phyloP scores from a whole-genome alignment of 148 eudicot species.

The Spergularia marina region DNA sequence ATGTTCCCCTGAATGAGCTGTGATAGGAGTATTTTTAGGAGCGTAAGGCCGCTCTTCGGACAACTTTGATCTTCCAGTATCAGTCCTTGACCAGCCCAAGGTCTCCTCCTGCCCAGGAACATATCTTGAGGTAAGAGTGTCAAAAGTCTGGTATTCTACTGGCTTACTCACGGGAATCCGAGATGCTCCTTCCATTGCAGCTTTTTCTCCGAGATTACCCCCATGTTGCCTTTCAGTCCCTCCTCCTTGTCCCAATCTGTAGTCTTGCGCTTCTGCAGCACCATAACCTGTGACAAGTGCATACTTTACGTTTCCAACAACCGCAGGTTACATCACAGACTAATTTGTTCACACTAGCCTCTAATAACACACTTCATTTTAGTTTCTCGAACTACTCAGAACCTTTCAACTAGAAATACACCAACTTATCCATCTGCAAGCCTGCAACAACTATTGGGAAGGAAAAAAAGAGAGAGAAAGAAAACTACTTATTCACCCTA shows the following conservation, averaged over 20 bases:
- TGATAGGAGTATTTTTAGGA: constrained; percentile 23
- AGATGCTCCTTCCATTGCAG: not conserved
- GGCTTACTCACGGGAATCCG: constrained; percentile 13
- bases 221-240: constrained; percentile 19
- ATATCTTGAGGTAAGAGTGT: constrained; percentile 9
- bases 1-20: constrained; percentile 5
- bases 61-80: constrained; percentile 20
- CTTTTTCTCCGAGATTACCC: constrained; percentile 8
- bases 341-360: no score
- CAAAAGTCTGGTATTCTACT: constrained; percentile 9
- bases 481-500: no score
- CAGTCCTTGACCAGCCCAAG: constrained; percentile 21
- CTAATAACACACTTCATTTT: no score
- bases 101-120: constrained; percentile 26
- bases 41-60: constrained; percentile 34
- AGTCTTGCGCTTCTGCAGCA: not conserved
- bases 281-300: not conserved
- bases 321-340: no score
- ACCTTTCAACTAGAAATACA: no score
- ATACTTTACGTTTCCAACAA: no score
- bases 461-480: no score
- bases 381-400: no score
- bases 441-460: no score
- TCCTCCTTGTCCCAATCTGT: constrained; percentile 13
- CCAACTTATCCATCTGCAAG: no score